These are phyloP conservation scores for Coemansia brasiliensis DNA, from an alignment of 192 early-diverging fungal genomes.

Conservation along the genomic window DNA sequence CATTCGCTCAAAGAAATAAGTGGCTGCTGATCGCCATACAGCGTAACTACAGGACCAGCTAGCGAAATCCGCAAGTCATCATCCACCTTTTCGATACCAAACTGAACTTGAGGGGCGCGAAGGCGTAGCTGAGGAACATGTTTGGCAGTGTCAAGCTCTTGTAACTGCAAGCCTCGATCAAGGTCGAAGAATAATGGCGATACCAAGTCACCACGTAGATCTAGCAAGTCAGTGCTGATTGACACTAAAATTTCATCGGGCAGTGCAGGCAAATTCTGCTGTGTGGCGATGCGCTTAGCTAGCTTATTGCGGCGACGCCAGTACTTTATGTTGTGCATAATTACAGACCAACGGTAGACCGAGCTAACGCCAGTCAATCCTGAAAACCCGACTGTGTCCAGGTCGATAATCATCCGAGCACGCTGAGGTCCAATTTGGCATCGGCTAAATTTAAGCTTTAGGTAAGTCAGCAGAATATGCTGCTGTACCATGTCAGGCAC, in stretches of 20 bases:
- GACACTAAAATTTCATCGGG: slow-evolving; percentile 40
- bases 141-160: neutral
- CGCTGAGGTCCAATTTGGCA: slow-evolving; percentile 29
- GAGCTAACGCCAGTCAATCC: slow-evolving; percentile 36
- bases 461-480: slow-evolving; percentile 33
- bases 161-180: slow-evolving; percentile 11
- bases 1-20: slow-evolving; percentile 41
- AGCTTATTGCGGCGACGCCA: slow-evolving; percentile 47
- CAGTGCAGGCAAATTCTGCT: slow-evolving; percentile 10
- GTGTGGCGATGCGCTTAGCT: slow-evolving; percentile 42
- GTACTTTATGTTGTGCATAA: slow-evolving; percentile 52
- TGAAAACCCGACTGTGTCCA: slow-evolving; percentile 23
- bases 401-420: slow-evolving; percentile 34
- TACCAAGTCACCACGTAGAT: slow-evolving; percentile 41
- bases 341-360: slow-evolving; percentile 50
- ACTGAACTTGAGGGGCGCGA: slow-evolving; percentile 32
- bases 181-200: slow-evolving; percentile 40
- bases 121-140: slow-evolving; percentile 39
- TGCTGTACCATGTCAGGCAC: slow-evolving; percentile 30
- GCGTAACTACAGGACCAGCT: slow-evolving; percentile 33
- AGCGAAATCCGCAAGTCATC: slow-evolving; percentile 26
- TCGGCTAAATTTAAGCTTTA: slow-evolving; percentile 26
- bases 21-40: slow-evolving; percentile 45
- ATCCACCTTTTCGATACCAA: slow-evolving; percentile 28
- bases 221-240: slow-evolving; percentile 39